Percentiles rank a stretch among this genome's conserved stretches.
These are phyloP conservation scores for Musa itinerans DNA, from an alignment of 176 grass and related monocot species.

Conservation along the genomic window DNA sequence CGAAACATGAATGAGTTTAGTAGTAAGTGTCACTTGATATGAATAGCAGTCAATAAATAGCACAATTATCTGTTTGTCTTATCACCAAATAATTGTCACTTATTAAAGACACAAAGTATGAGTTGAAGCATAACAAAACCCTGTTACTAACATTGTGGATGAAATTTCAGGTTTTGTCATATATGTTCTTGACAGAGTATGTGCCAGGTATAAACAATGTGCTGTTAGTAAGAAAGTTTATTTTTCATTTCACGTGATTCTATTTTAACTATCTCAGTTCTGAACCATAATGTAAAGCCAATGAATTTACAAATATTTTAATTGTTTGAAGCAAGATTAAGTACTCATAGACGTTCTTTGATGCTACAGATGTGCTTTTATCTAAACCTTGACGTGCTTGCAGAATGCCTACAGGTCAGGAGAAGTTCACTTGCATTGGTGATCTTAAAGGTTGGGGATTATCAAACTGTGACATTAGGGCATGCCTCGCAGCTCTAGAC, in stretches of 20 bases:
- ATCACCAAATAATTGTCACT: neutral
- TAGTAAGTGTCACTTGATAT: conserved; percentile 16
- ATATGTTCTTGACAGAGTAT: conserved; percentile 6
- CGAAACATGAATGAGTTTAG: conserved; percentile 58
- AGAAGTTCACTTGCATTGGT: conserved; percentile 52
- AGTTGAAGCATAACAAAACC: neutral
- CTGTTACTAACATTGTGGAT: neutral
- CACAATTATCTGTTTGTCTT: neutral
- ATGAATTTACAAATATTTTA: neutral
- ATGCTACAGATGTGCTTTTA: neutral
- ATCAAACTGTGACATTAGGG: conserved; percentile 56
- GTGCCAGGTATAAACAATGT: neutral
- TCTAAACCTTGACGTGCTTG: conserved; percentile 1
- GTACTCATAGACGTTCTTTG: neutral
- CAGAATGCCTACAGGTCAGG: conserved; percentile 39
- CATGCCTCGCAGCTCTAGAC: conserved; percentile 48
- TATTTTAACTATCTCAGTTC: neutral
- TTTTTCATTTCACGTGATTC: neutral
- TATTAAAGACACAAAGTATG: neutral
- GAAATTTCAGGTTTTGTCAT: conserved; percentile 5
- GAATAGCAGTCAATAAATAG: too few species aligned
- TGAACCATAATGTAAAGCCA: neutral
- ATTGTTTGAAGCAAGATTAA: neutral
- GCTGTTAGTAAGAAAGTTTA: neutral
- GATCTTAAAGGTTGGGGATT: conserved; percentile 69